Percentiles rank a stretch among this genome's conserved stretches.
Evolutionary conservation across 495 filamentous ascomycete species (phyloP).

Genomic region (Cudoniella acicularis): DNA sequence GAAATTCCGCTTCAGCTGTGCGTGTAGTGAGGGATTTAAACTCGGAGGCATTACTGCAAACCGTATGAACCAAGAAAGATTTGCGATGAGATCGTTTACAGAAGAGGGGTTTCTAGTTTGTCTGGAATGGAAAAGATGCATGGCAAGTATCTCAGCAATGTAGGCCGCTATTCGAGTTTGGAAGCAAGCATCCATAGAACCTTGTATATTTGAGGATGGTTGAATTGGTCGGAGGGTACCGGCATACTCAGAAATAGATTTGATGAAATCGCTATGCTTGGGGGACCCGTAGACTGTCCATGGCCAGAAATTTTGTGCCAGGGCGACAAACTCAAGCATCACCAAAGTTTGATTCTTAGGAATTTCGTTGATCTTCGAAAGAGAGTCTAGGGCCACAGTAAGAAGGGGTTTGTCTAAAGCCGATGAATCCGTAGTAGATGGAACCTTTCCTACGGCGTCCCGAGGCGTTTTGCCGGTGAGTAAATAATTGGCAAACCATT

Average conservation of each 20-base stretch:
- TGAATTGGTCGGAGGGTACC: constrained; percentile 54
- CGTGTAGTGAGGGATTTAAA: constrained; percentile 84
- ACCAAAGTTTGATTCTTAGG: constrained; percentile 60
- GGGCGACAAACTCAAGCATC: constrained; percentile 80
- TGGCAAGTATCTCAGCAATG: constrained; percentile 83
- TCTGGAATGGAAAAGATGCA: constrained; percentile 79
- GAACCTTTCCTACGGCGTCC: constrained; percentile 58
- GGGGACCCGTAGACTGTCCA: constrained; percentile 79
- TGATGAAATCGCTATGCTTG: constrained; percentile 68
- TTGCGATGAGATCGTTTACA: constrained; percentile 62
- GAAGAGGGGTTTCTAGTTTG: constrained; percentile 60
- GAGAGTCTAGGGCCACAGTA: constrained; percentile 65
- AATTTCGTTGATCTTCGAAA: constrained; percentile 63
- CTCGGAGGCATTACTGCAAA: constrained; percentile 67
- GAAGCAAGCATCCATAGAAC: constrained; percentile 46
- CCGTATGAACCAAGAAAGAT: constrained; percentile 67
- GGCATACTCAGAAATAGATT: constrained; percentile 63
- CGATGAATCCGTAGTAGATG: constrained; percentile 29
- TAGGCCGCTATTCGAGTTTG: constrained; percentile 73
- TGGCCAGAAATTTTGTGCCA: constrained; percentile 87
- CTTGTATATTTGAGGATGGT: constrained; percentile 36
- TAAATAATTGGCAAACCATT: constrained; percentile 91
- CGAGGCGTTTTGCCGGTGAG: constrained; percentile 83
- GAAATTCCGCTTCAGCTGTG: constrained; percentile 76
- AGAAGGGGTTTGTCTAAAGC: constrained; percentile 56